Conservation (phyloP, 345 rosid species). For the Hypericum perforatum region DNA sequence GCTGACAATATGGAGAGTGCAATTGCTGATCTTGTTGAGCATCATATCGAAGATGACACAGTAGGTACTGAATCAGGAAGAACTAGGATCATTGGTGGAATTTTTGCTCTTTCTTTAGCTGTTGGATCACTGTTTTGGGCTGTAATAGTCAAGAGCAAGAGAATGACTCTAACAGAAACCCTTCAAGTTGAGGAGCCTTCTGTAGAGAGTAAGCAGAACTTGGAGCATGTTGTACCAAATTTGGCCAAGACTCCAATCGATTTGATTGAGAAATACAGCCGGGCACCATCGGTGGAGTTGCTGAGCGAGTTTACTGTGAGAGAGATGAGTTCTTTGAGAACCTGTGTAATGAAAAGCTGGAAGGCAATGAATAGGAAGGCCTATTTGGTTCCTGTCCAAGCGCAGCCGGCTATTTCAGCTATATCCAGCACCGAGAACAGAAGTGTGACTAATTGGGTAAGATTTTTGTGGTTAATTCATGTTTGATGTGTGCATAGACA, state of each 20-base stretch:
- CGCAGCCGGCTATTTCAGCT: slow-evolving; percentile 14
- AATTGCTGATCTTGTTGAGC: slow-evolving; percentile 6
- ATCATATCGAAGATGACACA: slow-evolving; percentile 8
- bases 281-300: slow-evolving; percentile 32
- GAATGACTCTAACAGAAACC: not conserved
- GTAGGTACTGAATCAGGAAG: not conserved
- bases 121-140: slow-evolving; percentile 13
- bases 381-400: slow-evolving; percentile 7
- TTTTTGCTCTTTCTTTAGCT: not conserved
- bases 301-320: slow-evolving; percentile 39
- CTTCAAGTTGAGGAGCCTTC: slow-evolving; percentile 1
- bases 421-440: slow-evolving; percentile 14
- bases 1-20: slow-evolving; percentile 5
- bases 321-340: slow-evolving; percentile 21
- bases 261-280: slow-evolving; percentile 15
- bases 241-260: not conserved
- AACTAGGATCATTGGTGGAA: not conserved
- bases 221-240: not conserved
- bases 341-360: slow-evolving; percentile 10
- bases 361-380: slow-evolving; percentile 13
- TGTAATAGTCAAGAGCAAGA: slow-evolving; percentile 11
- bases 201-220: slow-evolving; percentile 5
- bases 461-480: not conserved
- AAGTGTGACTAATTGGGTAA: slow-evolving; percentile 14
- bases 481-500: too few relatives aligned